phyloP scores from a whole-genome alignment of 2,329 filamentous ascomycete genomes.

The Didymella arachidicola region DNA sequence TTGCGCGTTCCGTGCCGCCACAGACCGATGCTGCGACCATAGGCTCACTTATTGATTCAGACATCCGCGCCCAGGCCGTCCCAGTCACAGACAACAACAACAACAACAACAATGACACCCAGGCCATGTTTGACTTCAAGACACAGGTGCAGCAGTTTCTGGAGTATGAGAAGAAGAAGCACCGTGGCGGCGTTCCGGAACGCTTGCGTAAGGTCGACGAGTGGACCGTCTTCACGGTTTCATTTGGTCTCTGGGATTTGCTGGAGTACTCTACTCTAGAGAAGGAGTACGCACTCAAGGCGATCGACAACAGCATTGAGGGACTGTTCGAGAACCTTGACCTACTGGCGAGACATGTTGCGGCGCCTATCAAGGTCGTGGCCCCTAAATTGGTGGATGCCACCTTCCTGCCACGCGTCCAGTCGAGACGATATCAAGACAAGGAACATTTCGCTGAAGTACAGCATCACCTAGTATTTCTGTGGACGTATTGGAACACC shows the following conservation, averaged over 20 bases:
- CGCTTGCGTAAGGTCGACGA: constrained; percentile 33
- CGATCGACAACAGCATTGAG: constrained; percentile 45
- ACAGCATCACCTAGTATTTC: constrained; percentile 45
- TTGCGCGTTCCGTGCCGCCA: constrained; percentile 44
- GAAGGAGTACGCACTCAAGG: constrained; percentile 36
- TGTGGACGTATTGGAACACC: constrained; percentile 49
- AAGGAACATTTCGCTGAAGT: constrained; percentile 39
- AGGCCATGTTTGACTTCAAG: constrained; percentile 46
- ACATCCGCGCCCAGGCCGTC: constrained; percentile 39
- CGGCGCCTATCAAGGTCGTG: constrained; percentile 38
- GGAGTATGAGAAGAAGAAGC: constrained; percentile 35
- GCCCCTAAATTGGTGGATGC: constrained; percentile 46
- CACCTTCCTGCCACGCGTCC: constrained; percentile 48
- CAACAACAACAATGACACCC: constrained; percentile 20
- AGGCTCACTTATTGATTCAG: constrained; percentile 44
- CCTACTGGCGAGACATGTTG: constrained; percentile 39
- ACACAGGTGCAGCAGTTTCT: constrained; percentile 50
- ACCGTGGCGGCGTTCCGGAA: constrained; percentile 27
- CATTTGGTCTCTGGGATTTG: constrained; percentile 50
- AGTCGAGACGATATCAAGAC: constrained; percentile 33
- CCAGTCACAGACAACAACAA: constrained; percentile 27
- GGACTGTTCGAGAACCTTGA: constrained; percentile 47
- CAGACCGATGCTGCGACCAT: constrained; percentile 26
- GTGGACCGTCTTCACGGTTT: constrained; percentile 48
- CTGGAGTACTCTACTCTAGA: constrained; percentile 44